Evolutionary conservation across 495 filamentous ascomycete species (phyloP).

Genomic region (Penicillium roqueforti): DNA sequence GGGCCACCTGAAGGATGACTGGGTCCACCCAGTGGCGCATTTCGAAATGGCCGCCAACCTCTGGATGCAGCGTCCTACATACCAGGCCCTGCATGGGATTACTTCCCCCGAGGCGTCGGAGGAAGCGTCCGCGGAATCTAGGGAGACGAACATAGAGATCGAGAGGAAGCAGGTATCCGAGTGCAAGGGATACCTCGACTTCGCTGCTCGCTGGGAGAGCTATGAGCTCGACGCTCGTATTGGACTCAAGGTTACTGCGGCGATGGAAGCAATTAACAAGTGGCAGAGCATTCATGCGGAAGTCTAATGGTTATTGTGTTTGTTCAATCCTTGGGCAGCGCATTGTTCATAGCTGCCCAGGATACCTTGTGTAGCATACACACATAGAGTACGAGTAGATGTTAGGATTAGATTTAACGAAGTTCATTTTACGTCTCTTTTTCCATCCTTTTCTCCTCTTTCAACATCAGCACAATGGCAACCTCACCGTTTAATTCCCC

Average conservation of each 20-base stretch:
- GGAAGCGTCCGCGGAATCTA: background rate
- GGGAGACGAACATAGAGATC: constrained; percentile 6
- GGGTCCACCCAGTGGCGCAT: constrained; percentile 71
- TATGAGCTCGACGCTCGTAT: constrained; percentile 86
- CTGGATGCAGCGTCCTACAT: constrained; percentile 62
- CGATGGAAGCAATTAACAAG: constrained; percentile 69
- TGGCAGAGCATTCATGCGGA: constrained; percentile 45
- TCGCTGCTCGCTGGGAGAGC: constrained; percentile 76
- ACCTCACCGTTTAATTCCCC: too few species aligned
- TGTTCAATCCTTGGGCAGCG: background rate
- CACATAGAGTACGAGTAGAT: constrained; percentile 5
- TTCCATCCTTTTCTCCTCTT: background rate
- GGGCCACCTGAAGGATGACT: constrained; percentile 72
- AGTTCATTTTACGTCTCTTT: background rate
- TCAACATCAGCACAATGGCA: background rate
- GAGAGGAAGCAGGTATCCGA: constrained; percentile 54
- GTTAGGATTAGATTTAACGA: background rate
- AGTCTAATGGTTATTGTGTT: background rate
- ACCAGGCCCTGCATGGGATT: constrained; percentile 29
- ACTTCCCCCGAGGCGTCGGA: constrained; percentile 13
- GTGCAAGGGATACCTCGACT: constrained; percentile 69
- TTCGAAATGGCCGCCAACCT: constrained; percentile 85
- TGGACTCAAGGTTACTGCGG: constrained; percentile 79
- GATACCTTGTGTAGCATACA: constrained; percentile 7
- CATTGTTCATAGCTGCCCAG: constrained; percentile 6